These are phyloP conservation scores for Poteriospumella lacustris DNA, from an alignment of 108 stramenopile species.

Conservation along the genomic window DNA sequence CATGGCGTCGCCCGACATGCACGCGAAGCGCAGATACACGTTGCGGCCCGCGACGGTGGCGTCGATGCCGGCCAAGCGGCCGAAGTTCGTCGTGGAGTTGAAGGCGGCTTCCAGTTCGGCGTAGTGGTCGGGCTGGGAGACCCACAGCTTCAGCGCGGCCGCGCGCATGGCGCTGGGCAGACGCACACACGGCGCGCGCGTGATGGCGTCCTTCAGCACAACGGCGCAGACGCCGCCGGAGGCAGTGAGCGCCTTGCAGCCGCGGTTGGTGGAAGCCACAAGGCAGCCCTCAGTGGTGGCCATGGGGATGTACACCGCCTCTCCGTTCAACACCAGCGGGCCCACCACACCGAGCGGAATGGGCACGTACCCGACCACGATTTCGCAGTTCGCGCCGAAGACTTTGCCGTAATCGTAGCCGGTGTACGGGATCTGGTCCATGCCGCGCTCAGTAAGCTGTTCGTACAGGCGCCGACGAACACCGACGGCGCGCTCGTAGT, in stretches of 20 bases:
- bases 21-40: constrained; percentile 83
- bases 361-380: constrained; percentile 91
- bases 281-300: constrained; percentile 97
- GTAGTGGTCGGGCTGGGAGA: constrained; percentile 67
- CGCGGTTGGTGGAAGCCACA: constrained; percentile 89
- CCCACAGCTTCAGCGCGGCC: constrained; percentile 74
- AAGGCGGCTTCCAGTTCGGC: constrained; percentile 73
- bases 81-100: constrained; percentile 92
- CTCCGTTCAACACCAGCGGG: constrained; percentile 78
- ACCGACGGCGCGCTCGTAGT: constrained; percentile 78
- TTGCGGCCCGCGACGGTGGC: constrained; percentile 87
- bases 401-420: constrained; percentile 76
- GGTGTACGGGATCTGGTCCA: not conserved
- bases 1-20: constrained; percentile 97
- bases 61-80: constrained; percentile 66
- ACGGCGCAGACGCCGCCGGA: constrained; percentile 53
- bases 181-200: constrained; percentile 87
- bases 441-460: no score
- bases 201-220: constrained; percentile 89
- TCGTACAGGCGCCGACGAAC: constrained; percentile 74
- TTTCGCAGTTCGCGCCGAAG: constrained; percentile 93
- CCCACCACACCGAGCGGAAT: constrained; percentile 91
- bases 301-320: constrained; percentile 87
- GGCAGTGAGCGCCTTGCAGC: constrained; percentile 83
- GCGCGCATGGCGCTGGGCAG: constrained; percentile 77